These are phyloP conservation scores for Xylariales sp. DNA, from an alignment of 2,329 filamentous ascomycete genomes.

Conservation along the genomic window DNA sequence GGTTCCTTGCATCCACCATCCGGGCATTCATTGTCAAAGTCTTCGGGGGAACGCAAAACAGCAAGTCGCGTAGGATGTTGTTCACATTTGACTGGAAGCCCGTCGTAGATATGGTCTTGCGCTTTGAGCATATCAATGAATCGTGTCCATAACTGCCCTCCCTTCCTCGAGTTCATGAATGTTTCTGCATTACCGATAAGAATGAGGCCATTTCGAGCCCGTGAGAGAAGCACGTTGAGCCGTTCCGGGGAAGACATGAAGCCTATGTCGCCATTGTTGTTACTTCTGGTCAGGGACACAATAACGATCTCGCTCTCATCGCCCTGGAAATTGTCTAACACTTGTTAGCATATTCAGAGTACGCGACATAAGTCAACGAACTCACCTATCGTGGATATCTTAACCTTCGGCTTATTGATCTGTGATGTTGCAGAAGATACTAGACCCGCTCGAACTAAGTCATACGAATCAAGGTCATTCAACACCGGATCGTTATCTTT, in stretches of 20 bases:
- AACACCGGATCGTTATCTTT: constrained; percentile 72
- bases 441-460: constrained; percentile 72
- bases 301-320: constrained; percentile 83
- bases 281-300: constrained; percentile 74
- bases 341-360: constrained; percentile 18
- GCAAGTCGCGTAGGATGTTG: constrained; percentile 43
- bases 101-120: constrained; percentile 58
- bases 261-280: constrained; percentile 71
- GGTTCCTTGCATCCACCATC: constrained; percentile 44
- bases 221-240: constrained; percentile 75
- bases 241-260: constrained; percentile 75
- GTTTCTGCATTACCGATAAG: constrained; percentile 77
- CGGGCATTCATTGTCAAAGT: constrained; percentile 42
- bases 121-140: constrained; percentile 69
- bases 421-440: constrained; percentile 64
- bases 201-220: constrained; percentile 73
- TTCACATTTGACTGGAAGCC: constrained; percentile 42
- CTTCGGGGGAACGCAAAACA: constrained; percentile 33
- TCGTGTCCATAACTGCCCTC: constrained; percentile 65
- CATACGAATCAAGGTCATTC: constrained; percentile 74
- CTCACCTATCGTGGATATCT: constrained; percentile 76
- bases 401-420: constrained; percentile 63
- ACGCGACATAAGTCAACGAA: background rate
- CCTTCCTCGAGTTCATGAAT: constrained; percentile 66
- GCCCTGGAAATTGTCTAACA: constrained; percentile 79